Conservation (phyloP, 768 basidiomycete species). For the Xerocomellus amylosporus region DNA sequence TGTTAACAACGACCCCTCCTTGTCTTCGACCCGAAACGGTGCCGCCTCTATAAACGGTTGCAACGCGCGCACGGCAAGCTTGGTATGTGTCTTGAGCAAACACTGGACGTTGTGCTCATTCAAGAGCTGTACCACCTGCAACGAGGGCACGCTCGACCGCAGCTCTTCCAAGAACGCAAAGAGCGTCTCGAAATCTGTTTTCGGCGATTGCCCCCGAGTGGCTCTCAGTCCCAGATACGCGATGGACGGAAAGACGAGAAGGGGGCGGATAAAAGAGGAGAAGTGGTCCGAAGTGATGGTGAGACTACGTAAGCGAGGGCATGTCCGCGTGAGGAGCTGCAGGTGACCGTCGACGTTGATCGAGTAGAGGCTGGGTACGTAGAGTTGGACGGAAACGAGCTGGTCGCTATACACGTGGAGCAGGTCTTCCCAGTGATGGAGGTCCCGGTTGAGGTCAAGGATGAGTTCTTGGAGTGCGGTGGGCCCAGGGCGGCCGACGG, state of each 20-base stretch:
- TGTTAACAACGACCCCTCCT: slow-evolving; percentile 18
- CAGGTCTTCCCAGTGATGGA: slow-evolving; percentile 10
- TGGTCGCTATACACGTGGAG: slow-evolving; percentile 13
- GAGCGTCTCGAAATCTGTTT: neutral
- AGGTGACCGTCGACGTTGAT: neutral
- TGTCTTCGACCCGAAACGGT: slow-evolving; percentile 25
- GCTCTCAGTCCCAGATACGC: slow-evolving; percentile 16
- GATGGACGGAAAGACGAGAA: slow-evolving; percentile 14
- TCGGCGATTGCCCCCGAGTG: neutral
- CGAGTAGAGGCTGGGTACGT: neutral
- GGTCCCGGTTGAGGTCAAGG: slow-evolving; percentile 1
- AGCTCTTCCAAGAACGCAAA: slow-evolving; percentile 16
- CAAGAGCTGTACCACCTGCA: slow-evolving; percentile 22
- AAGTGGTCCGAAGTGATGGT: slow-evolving; percentile 12
- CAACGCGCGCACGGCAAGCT: slow-evolving; percentile 10
- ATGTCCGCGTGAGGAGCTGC: slow-evolving; percentile 7
- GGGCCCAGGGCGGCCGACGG: neutral
- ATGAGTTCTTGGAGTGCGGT: slow-evolving; percentile 20
- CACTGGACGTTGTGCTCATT: slow-evolving; percentile 13
- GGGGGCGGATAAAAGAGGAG: neutral
- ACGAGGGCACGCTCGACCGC: slow-evolving; percentile 10
- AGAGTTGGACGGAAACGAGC: slow-evolving; percentile 19
- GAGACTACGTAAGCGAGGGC: slow-evolving; percentile 20
- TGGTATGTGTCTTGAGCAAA: slow-evolving; percentile 17
- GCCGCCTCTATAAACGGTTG: neutral